phyloP scores from a whole-genome alignment of 306 rosid species.

The Mimosa bimucronata region DNA sequence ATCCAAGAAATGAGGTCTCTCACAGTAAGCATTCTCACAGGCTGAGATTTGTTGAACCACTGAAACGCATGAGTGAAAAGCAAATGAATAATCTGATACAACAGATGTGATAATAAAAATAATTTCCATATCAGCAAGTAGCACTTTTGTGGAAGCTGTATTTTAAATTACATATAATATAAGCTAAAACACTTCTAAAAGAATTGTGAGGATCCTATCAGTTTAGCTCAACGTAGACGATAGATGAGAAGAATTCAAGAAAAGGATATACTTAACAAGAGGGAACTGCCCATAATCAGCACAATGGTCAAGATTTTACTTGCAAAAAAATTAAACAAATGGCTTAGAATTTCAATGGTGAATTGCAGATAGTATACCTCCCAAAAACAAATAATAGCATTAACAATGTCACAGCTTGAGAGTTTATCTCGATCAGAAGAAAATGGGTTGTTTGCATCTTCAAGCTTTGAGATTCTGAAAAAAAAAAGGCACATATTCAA shows the following conservation, averaged over 20 bases:
- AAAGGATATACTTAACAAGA: not conserved
- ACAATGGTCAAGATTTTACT: not conserved
- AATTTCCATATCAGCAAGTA: conserved; percentile 3
- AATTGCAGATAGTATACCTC: conserved; percentile 57
- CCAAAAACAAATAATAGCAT: conserved; percentile 76
- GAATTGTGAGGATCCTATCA: not conserved
- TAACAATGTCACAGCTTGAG: conserved; percentile 55
- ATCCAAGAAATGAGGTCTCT: conserved; percentile 97
- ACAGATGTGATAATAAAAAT: not conserved
- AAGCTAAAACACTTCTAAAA: not conserved
- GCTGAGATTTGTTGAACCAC: conserved; percentile 78
- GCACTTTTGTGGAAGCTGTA: conserved; percentile 3
- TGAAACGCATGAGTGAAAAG: conserved; percentile 40
- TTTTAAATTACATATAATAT: not conserved
- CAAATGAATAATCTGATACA: conserved; percentile 15
- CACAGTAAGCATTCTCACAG: conserved; percentile 80
- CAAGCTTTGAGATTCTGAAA: conserved; percentile 59
- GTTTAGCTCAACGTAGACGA: not conserved
- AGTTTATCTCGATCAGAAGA: conserved; percentile 33
- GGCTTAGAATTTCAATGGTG: conserved; percentile 17
- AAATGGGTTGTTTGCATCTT: conserved; percentile 24
- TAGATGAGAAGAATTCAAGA: not conserved
- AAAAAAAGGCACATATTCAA: not conserved
- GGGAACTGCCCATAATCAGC: not conserved
- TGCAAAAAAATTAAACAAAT: not conserved